phyloP scores from a whole-genome alignment of 495 filamentous ascomycete genomes.

The Neurospora sp. region DNA sequence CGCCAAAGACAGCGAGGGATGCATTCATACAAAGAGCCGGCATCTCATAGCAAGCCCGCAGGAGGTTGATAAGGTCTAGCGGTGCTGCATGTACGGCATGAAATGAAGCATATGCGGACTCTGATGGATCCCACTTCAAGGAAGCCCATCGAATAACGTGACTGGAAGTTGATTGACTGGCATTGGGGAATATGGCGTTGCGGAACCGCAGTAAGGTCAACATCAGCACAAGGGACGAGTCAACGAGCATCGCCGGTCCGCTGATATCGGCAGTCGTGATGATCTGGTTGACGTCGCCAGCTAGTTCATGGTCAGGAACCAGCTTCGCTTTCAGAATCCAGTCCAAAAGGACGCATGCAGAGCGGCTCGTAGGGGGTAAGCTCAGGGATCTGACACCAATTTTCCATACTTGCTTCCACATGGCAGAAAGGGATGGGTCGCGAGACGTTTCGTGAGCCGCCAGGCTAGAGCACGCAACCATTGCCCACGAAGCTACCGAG shows the following conservation, averaged over 20 bases:
- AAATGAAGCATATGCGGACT: constrained; percentile 27
- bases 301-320: constrained; percentile 51
- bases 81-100: constrained; percentile 32
- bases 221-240: constrained; percentile 71
- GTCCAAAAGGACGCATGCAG: constrained; percentile 68
- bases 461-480: constrained; percentile 46
- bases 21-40: constrained; percentile 13
- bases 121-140: constrained; percentile 59
- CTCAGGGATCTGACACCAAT: constrained; percentile 59
- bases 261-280: constrained; percentile 66
- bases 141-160: constrained; percentile 71
- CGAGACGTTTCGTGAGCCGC: constrained; percentile 7
- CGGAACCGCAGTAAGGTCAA: constrained; percentile 48
- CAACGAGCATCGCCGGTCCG: constrained; percentile 69
- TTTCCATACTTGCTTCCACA: constrained; percentile 71
- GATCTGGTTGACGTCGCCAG: constrained; percentile 56
- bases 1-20: constrained; percentile 27
- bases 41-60: constrained; percentile 34
- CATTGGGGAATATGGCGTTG: constrained; percentile 52
- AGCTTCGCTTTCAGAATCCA: constrained; percentile 53
- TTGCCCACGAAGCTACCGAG: constrained; percentile 37
- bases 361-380: constrained; percentile 59
- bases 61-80: constrained; percentile 33
- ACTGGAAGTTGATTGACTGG: constrained; percentile 52
- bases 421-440: constrained; percentile 16